These are phyloP conservation scores for Aspergillus ibericus DNA, from an alignment of 2,329 filamentous ascomycete species.

Conservation along the genomic window DNA sequence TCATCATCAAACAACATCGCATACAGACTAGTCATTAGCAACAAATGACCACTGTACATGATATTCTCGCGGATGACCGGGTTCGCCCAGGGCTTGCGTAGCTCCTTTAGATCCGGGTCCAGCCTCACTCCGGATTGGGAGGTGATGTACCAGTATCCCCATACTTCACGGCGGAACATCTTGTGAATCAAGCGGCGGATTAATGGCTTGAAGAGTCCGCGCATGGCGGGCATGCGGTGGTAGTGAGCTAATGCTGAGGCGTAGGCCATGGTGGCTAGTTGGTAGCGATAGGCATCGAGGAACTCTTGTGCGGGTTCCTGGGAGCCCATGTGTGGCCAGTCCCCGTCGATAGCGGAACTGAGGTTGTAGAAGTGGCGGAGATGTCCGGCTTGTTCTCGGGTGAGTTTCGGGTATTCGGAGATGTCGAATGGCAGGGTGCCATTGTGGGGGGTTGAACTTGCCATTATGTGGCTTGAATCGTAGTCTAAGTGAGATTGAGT, in stretches of 20 bases:
- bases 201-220: slow-evolving; percentile 36
- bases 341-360: neutral
- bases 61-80: slow-evolving; percentile 45
- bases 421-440: neutral
- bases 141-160: slow-evolving; percentile 47
- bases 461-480: no score
- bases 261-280: slow-evolving; percentile 46
- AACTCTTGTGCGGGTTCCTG: slow-evolving; percentile 43
- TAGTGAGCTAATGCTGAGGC: slow-evolving; percentile 40
- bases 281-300: slow-evolving; percentile 34
- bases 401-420: neutral
- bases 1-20: slow-evolving; percentile 47
- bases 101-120: slow-evolving; percentile 41
- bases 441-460: neutral
- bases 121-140: slow-evolving; percentile 33
- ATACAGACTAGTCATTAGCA: slow-evolving; percentile 43
- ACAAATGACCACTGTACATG: slow-evolving; percentile 45
- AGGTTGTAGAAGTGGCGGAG: neutral
- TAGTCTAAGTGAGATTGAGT: no score
- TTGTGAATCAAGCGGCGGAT: slow-evolving; percentile 40
- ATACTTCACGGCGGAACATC: slow-evolving; percentile 46
- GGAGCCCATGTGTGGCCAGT: slow-evolving; percentile 1
- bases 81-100: slow-evolving; percentile 46
- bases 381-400: neutral
- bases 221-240: slow-evolving; percentile 39